These are phyloP conservation scores for Candida neerlandica DNA, from an alignment of 1,139 yeast species.

Conservation along the genomic window DNA sequence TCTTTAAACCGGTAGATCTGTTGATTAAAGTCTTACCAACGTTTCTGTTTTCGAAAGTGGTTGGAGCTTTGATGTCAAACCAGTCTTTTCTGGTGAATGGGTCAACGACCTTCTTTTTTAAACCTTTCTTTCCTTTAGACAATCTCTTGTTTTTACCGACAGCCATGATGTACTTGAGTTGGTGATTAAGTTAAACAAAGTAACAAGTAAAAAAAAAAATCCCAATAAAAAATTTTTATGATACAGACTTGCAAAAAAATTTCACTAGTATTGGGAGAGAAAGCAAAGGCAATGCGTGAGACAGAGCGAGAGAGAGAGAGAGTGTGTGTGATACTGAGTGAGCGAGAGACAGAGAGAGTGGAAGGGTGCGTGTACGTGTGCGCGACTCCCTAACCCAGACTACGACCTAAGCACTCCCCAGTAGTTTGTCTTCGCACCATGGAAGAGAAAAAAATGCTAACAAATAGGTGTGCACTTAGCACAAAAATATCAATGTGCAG, in stretches of 20 bases:
- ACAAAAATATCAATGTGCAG: slow-evolving; percentile 1
- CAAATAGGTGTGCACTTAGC: not conserved
- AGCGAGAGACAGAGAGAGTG: not conserved
- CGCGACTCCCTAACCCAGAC: not conserved
- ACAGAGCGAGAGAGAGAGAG: not conserved
- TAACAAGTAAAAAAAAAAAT: slow-evolving; percentile 9
- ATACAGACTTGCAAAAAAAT: slow-evolving; percentile 8
- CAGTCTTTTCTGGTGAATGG: slow-evolving; percentile 56
- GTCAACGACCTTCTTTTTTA: slow-evolving; percentile 56
- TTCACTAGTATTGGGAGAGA: slow-evolving; percentile 9
- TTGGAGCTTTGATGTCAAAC: slow-evolving; percentile 56
- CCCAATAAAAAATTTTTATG: slow-evolving; percentile 8
- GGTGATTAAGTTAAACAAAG: slow-evolving; percentile 8
- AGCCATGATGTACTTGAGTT: slow-evolving; percentile 37
- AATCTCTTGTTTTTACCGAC: slow-evolving; percentile 58
- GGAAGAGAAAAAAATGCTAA: not conserved
- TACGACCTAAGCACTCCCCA: no score
- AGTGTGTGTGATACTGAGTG: no score
- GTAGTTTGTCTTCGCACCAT: not conserved
- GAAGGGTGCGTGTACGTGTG: not conserved
- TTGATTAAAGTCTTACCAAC: slow-evolving; percentile 56
- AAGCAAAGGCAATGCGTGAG: not conserved
- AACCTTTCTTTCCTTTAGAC: slow-evolving; percentile 55
- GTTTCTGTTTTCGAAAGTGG: slow-evolving; percentile 53
- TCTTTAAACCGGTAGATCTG: slow-evolving; percentile 55